Evolutionary conservation across 495 filamentous ascomycete genomes (phyloP).

Genomic region (Penicillium verhagenii): DNA sequence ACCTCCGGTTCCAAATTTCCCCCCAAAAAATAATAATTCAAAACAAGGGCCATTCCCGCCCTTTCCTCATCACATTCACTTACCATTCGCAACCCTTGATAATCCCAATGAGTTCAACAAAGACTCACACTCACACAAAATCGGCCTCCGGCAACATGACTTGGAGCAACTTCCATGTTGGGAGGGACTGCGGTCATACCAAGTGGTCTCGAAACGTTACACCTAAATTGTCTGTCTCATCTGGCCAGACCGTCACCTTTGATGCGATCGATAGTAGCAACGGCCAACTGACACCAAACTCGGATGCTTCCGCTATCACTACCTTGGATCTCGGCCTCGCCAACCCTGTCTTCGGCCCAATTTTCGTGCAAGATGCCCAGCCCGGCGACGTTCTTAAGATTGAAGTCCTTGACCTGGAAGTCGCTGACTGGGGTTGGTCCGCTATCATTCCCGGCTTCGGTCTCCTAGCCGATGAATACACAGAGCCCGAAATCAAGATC

Average conservation of each 20-base stretch:
- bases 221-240: constrained; percentile 46
- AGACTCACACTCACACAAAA: constrained; percentile 17
- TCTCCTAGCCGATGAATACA: constrained; percentile 47
- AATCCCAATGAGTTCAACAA: constrained; percentile 19
- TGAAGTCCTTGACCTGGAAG: constrained; percentile 42
- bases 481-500: constrained; percentile 43
- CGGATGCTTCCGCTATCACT: constrained; percentile 38
- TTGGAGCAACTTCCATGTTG: constrained; percentile 41
- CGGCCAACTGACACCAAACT: constrained; percentile 42
- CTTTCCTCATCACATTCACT: background rate
- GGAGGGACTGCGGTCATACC: constrained; percentile 40
- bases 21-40: background rate
- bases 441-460: constrained; percentile 51
- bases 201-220: constrained; percentile 48
- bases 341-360: constrained; percentile 51
- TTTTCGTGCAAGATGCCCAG: constrained; percentile 43
- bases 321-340: constrained; percentile 42
- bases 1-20: background rate
- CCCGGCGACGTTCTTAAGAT: constrained; percentile 52
- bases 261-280: constrained; percentile 52
- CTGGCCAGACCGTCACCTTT: constrained; percentile 44
- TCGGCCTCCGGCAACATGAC: constrained; percentile 25
- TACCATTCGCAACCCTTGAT: too few species aligned
- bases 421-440: constrained; percentile 51
- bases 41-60: background rate